phyloP scores from a whole-genome alignment of 345 rosid species.

The Eucalyptus sp. region DNA sequence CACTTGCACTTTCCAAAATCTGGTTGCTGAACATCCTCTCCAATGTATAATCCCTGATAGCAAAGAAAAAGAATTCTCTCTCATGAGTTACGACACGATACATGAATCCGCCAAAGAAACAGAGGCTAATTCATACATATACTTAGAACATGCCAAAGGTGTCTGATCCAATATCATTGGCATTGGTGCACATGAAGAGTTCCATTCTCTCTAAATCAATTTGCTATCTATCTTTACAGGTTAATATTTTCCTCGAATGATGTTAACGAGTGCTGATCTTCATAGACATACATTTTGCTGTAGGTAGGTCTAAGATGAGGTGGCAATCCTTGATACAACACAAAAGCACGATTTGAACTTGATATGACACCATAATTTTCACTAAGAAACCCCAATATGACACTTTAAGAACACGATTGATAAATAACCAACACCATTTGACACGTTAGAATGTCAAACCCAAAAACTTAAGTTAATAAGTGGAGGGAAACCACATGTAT shows the following conservation, averaged over 20 bases:
- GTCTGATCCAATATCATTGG: neutral
- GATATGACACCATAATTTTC: neutral
- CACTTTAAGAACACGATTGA: neutral
- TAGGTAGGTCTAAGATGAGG: neutral
- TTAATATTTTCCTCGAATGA: neutral
- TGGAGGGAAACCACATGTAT: neutral
- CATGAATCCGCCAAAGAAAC: neutral
- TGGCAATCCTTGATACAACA: neutral
- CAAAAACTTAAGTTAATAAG: neutral
- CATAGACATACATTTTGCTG: neutral
- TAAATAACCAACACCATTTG: neutral
- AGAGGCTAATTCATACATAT: neutral
- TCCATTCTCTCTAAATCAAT: neutral
- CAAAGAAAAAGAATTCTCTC: neutral
- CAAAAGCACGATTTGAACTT: neutral
- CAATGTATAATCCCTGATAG: constrained; percentile 52
- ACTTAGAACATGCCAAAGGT: neutral
- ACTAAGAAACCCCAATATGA: neutral
- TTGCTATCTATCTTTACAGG: neutral
- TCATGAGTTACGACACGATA: neutral
- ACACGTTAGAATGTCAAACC: neutral
- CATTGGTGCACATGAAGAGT: neutral
- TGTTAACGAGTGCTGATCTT: neutral
- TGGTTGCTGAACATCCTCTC: constrained; percentile 71
- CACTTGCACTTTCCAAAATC: constrained; percentile 57